Evolutionary conservation across 2,329 filamentous ascomycete species (phyloP), one percentile per base, ranked within the genome.

Genomic region (Aureobasidium sp.): DNA sequence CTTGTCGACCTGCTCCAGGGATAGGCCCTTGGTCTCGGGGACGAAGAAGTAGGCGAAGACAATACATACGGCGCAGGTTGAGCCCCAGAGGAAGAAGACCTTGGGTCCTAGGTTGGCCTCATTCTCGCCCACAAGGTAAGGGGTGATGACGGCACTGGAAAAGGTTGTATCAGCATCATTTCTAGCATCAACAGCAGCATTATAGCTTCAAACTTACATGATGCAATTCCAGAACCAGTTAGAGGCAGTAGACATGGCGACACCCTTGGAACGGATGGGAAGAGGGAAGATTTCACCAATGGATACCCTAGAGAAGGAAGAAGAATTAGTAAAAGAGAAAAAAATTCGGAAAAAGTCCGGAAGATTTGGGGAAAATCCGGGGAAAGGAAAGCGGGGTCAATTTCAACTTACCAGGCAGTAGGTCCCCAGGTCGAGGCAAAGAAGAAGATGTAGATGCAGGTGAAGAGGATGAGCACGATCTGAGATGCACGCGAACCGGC

Each of bases 211-310:
- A 8, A 8, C 16, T 3, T n/a, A n/a, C 60, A 81, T 81, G 67
- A 79, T 69, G 53, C 65, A 88, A 75, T 91, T 91, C 87, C 88
- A 93, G 60, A 91, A 79, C 88, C 88, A 93, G 78, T 95, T 95
- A 64, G 84, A 88, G 54, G 89, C 88, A 2, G 90, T 95, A 24
- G 88, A 90, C 35, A 95, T 78, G 60, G 81, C 89, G 55, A 95
- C 88, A 49, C 73, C 73, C 64, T 75, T 74, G 19, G 70, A 69
- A 35, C 73, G 68, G 8, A 73, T 72, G 52, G 74, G 74, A 40
- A 95, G 80, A 54, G 88, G 88, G 80, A 86, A 95, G 70, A 93
- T 86, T 75, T 95, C 90, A 66, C 89, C 89, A 64, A 93, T 90
- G 16, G 66, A 61, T 7, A 68, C 64, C 50, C 53, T n/a, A n/a